Evolutionary conservation across 2,329 filamentous ascomycete species (phyloP).

Genomic region (Ploettnerulaceae sp.): DNA sequence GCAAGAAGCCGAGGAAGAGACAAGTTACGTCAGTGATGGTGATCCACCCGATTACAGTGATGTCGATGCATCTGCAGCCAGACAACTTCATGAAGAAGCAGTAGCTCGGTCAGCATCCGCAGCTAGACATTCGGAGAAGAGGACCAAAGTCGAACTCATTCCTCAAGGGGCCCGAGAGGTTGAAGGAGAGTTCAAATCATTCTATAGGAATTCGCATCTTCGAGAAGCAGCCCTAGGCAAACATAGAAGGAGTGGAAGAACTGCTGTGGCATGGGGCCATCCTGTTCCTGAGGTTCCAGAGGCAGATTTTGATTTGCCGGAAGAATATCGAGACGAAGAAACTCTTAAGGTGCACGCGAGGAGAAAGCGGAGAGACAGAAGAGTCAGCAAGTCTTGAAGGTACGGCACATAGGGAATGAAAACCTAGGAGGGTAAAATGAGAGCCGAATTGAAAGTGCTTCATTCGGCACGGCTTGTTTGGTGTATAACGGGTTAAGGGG

Average conservation of each 20-base stretch:
- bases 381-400: conserved; percentile 24
- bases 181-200: conserved; percentile 71
- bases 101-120: conserved; percentile 30
- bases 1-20: conserved; percentile 37
- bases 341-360: conserved; percentile 55
- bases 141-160: conserved; percentile 32
- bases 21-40: conserved; percentile 38
- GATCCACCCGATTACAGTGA: conserved; percentile 63
- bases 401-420: neutral
- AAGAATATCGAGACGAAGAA: conserved; percentile 44
- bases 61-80: conserved; percentile 65
- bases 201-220: conserved; percentile 67
- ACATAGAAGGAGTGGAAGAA: conserved; percentile 63
- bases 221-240: conserved; percentile 75
- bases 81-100: conserved; percentile 58
- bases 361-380: conserved; percentile 47
- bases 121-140: conserved; percentile 28
- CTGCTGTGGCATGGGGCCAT: conserved; percentile 74
- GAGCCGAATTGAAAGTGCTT: conserved; percentile 36
- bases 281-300: conserved; percentile 69
- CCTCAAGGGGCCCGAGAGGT: conserved; percentile 27
- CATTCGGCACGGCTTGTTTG: conserved; percentile 29
- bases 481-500: conserved; percentile 15
- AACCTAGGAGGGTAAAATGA: conserved; percentile 14
- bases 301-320: conserved; percentile 69